Conservation (phyloP, 805 yeast species). For the Osmozyma mogii region DNA sequence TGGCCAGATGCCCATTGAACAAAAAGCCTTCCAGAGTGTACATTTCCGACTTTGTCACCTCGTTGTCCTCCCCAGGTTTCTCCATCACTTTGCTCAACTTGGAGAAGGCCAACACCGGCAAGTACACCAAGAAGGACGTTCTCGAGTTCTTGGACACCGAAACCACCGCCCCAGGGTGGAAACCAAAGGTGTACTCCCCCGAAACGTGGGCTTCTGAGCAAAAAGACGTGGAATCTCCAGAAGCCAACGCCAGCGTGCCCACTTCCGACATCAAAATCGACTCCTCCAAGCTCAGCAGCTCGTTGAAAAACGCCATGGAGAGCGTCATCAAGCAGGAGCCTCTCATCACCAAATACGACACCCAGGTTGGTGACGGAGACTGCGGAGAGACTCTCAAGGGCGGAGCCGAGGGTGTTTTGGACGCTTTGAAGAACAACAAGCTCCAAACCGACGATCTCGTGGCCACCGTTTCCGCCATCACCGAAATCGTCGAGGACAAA, state of each 20-base stretch:
- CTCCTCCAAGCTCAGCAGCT: constrained; percentile 38
- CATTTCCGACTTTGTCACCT: constrained; percentile 78
- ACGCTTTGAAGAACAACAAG: constrained; percentile 35
- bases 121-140: constrained; percentile 12
- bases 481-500: constrained; percentile 78
- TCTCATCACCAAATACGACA: constrained; percentile 74
- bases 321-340: constrained; percentile 48
- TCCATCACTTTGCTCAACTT: constrained; percentile 75
- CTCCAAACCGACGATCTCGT: constrained; percentile 38
- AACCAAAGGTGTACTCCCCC: constrained; percentile 28
- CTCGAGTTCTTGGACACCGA: constrained; percentile 59
- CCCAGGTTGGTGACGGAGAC: constrained; percentile 93
- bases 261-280: constrained; percentile 24
- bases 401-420: constrained; percentile 69
- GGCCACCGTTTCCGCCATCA: constrained; percentile 57
- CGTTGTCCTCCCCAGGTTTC: constrained; percentile 89
- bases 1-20: constrained; percentile 41
- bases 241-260: constrained; percentile 12
- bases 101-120: constrained; percentile 26
- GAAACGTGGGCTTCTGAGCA: constrained; percentile 23
- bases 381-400: constrained; percentile 86
- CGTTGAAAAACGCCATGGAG: constrained; percentile 39
- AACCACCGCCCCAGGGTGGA: constrained; percentile 84
- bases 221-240: constrained; percentile 22
- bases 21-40: constrained; percentile 63